Percentiles rank a stretch among this genome's conserved stretches.
Conservation (phyloP, 2,329 filamentous ascomycete genomes). For the Xylariaceae sp. region DNA sequence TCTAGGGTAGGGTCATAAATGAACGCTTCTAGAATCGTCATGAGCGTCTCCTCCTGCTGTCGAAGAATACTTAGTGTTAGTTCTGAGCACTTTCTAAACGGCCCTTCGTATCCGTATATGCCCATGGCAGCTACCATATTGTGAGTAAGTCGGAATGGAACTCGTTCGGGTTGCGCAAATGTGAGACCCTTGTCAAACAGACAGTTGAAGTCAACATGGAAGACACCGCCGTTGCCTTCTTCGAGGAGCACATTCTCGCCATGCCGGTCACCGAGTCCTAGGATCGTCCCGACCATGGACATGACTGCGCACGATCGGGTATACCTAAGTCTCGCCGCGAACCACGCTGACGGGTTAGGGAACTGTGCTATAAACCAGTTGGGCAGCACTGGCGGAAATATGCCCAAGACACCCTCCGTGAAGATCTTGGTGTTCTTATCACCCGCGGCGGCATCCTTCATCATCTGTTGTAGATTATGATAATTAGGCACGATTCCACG, state of each 20-base stretch:
- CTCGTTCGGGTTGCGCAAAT: constrained; percentile 91
- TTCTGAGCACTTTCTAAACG: constrained; percentile 90
- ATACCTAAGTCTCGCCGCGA: constrained; percentile 85
- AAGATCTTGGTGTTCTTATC: constrained; percentile 72
- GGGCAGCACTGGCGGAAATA: constrained; percentile 83
- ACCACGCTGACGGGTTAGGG: constrained; percentile 91
- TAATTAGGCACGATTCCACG: constrained; percentile 76
- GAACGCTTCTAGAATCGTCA: constrained; percentile 97
- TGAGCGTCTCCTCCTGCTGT: constrained; percentile 92
- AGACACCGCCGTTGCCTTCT: constrained; percentile 88
- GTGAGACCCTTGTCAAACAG: constrained; percentile 97
- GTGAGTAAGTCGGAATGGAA: constrained; percentile 95
- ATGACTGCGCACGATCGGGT: constrained; percentile 95
- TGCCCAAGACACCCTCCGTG: constrained; percentile 65
- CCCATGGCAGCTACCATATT: constrained; percentile 99
- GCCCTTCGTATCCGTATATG: constrained; percentile 89
- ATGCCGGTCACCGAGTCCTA: constrained; percentile 92
- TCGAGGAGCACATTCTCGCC: constrained; percentile 97
- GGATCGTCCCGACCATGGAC: constrained; percentile 98
- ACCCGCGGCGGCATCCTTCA: constrained; percentile 66
- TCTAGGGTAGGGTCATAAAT: constrained; percentile 97
- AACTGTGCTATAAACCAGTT: constrained; percentile 97
- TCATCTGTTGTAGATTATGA: constrained; percentile 64
- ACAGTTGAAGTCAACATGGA: constrained; percentile 99
- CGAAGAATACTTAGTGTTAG: constrained; percentile 83